A percentile compares a stretch with the other conserved stretches of the same genome.
These are phyloP conservation scores for Aspergillus versicolor DNA, from an alignment of 2,329 filamentous ascomycete genomes.

Conservation along the genomic window DNA sequence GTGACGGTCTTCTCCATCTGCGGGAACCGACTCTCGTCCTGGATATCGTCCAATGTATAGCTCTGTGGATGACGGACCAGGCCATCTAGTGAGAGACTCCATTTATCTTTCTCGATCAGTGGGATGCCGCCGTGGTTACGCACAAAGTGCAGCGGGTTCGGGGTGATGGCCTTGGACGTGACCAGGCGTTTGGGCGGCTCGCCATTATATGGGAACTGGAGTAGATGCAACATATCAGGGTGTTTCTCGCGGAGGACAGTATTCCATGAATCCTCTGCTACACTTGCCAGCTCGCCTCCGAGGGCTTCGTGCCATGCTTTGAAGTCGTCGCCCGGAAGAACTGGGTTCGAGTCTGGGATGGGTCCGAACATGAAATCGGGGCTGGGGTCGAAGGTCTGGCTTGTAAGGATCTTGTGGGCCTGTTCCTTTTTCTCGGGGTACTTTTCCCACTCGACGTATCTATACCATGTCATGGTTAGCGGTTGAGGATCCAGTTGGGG, in stretches of 20 bases:
- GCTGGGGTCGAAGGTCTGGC: neutral
- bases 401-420: neutral
- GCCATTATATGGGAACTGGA: neutral
- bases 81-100: conserved; percentile 55
- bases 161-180: conserved; percentile 48
- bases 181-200: neutral
- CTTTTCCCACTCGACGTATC: neutral
- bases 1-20: neutral
- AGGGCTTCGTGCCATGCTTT: neutral
- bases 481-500: neutral
- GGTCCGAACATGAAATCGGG: neutral
- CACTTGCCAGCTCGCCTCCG: neutral
- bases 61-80: neutral
- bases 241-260: neutral
- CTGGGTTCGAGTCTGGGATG: neutral
- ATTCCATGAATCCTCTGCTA: neutral
- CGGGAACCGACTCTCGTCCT: neutral
- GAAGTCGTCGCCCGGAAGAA: neutral
- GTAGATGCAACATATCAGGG: neutral
- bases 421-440: neutral
- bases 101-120: conserved; percentile 58
- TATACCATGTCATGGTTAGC: too few relatives aligned
- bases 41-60: neutral
- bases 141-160: conserved; percentile 65
- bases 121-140: conserved; percentile 73